phyloP scores from a whole-genome alignment of 164 flowering plant species.

The Piper betle region DNA sequence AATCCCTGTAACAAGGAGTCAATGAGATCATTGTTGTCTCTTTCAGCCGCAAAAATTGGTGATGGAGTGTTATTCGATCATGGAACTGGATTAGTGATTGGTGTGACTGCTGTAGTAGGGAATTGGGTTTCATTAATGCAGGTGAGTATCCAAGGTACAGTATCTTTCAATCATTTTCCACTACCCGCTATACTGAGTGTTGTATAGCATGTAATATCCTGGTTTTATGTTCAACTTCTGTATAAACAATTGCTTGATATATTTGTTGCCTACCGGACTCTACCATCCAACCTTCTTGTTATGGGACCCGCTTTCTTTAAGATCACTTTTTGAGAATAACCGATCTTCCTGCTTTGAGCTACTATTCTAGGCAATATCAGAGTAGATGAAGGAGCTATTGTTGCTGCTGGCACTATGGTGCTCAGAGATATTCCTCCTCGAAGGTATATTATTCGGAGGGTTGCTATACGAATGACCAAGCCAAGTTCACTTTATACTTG shows the following conservation, averaged over 20 bases:
- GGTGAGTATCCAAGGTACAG: slow-evolving; percentile 16
- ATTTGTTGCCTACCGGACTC: too few species aligned
- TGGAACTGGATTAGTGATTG: slow-evolving; percentile 76
- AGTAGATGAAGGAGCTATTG: slow-evolving; percentile 78
- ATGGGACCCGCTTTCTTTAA: slow-evolving; percentile 18
- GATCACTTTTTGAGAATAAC: slow-evolving; percentile 55
- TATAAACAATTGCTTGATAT: slow-evolving; percentile 18
- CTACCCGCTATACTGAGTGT: too few species aligned
- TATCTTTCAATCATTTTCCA: background rate
- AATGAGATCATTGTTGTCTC: background rate
- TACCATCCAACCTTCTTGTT: too few species aligned
- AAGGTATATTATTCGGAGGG: slow-evolving; percentile 34
- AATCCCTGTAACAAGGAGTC: background rate
- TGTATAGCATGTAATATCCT: too few species aligned
- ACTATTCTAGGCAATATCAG: slow-evolving; percentile 70
- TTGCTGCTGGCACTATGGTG: slow-evolving; percentile 81
- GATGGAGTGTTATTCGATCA: slow-evolving; percentile 77
- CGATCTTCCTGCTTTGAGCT: slow-evolving; percentile 18
- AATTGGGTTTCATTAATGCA: slow-evolving; percentile 83
- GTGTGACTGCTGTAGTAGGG: slow-evolving; percentile 90
- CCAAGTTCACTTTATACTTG: too few species aligned
- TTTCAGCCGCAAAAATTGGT: slow-evolving; percentile 77
- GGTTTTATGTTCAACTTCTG: too few species aligned
- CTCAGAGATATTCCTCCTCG: slow-evolving; percentile 58
- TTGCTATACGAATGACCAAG: too few species aligned